Conservation (phyloP, 176 grass and related monocot genomes). For the Alopecurus myosuroides region DNA sequence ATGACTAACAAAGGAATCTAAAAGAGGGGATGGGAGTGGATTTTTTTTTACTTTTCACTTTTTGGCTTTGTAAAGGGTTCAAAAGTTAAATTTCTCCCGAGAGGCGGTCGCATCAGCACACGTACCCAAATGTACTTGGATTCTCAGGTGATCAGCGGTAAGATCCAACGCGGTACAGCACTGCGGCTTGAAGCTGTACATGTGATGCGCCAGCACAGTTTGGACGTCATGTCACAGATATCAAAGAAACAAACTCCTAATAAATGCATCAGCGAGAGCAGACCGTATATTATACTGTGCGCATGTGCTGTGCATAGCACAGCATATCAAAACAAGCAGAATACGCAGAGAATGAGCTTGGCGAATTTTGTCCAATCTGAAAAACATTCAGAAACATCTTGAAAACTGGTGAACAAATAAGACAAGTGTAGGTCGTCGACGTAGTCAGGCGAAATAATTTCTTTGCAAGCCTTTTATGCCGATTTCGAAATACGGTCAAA, state of each 20-base stretch:
- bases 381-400: not conserved
- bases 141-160: not conserved
- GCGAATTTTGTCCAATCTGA: not conserved
- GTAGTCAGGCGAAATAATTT: too few species aligned
- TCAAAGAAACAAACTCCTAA: not conserved
- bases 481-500: too few species aligned
- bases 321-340: not conserved
- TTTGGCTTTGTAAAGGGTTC: not conserved
- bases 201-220: constrained; percentile 30
- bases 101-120: constrained; percentile 7
- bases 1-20: not conserved
- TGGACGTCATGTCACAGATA: not conserved
- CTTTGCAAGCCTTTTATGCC: too few species aligned
- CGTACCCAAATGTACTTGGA: not conserved
- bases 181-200: constrained; percentile 15
- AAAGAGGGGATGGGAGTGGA: not conserved
- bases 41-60: not conserved
- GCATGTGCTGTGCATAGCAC: not conserved
- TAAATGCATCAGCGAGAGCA: not conserved
- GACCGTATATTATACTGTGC: not conserved
- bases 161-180: constrained; percentile 25
- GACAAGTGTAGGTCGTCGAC: not conserved
- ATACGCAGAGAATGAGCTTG: not conserved
- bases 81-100: constrained; percentile 14
- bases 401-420: not conserved